Evolutionary conservation across 1,284 basidiomycete genomes (phyloP).

Genomic region (Rhodotorula sp.): DNA sequence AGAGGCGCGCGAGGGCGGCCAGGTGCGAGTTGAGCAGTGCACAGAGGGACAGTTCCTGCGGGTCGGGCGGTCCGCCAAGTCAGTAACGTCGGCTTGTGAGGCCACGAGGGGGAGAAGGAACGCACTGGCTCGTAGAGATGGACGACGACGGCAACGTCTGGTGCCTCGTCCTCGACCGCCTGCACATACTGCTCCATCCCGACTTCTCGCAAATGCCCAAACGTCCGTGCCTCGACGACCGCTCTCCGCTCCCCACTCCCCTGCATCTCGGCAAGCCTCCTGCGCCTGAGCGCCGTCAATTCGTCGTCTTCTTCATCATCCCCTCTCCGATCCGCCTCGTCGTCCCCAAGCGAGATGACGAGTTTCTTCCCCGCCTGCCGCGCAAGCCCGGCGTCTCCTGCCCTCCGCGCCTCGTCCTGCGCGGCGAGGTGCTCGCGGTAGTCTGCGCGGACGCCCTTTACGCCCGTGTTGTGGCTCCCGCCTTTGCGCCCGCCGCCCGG

Average conservation of each 20-base stretch:
- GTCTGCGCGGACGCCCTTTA: slow-evolving; percentile 46
- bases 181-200: slow-evolving; percentile 69
- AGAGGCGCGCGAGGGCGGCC: slow-evolving; percentile 65
- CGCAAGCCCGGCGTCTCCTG: slow-evolving; percentile 22
- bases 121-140: slow-evolving; percentile 79
- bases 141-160: slow-evolving; percentile 70
- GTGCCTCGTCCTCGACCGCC: slow-evolving; percentile 65
- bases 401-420: slow-evolving; percentile 9
- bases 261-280: slow-evolving; percentile 38
- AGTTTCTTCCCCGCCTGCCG: neutral
- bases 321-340: neutral
- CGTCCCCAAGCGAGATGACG: neutral
- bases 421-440: slow-evolving; percentile 28
- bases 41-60: slow-evolving; percentile 54
- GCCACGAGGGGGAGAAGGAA: slow-evolving; percentile 21
- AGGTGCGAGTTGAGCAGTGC: slow-evolving; percentile 68
- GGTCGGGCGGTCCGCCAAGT: neutral
- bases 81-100: neutral
- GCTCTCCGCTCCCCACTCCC: slow-evolving; percentile 29
- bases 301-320: slow-evolving; percentile 33
- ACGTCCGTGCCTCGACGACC: slow-evolving; percentile 50
- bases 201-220: slow-evolving; percentile 79
- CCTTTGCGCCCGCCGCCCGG: slow-evolving; percentile 1
- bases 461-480: slow-evolving; percentile 42
- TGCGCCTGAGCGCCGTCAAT: slow-evolving; percentile 26